Percentiles rank a stretch among this genome's conserved stretches.
Evolutionary conservation across 305 asterid species (phyloP).

Genomic region (Fraxinus xanthoxyloides): DNA sequence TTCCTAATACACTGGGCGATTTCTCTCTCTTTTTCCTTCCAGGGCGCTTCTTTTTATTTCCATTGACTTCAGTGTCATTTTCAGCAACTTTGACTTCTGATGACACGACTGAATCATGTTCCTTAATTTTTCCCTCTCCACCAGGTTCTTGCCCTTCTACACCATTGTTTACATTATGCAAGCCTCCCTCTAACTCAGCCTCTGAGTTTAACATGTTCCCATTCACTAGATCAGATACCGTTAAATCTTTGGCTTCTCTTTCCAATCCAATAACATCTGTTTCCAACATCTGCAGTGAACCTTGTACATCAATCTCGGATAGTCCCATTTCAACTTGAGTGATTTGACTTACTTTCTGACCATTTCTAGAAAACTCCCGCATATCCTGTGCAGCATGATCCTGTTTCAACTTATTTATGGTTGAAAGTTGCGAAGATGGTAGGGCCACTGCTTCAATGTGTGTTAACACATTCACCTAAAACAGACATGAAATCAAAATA

Average conservation of each 20-base stretch:
- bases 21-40: neutral
- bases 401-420: conserved; percentile 17
- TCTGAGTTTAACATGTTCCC: neutral
- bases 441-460: conserved; percentile 28
- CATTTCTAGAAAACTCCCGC: conserved; percentile 14
- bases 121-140: neutral
- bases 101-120: neutral
- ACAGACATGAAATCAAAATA: conserved; percentile 10
- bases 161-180: neutral
- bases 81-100: neutral
- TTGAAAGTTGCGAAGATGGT: neutral
- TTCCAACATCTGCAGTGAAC: neutral
- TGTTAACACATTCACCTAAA: conserved; percentile 41
- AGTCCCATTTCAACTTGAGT: neutral
- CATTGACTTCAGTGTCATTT: neutral
- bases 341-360: neutral
- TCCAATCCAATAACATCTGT: neutral
- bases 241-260: conserved; percentile 10
- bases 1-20: neutral
- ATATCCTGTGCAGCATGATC: conserved; percentile 35
- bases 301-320: neutral
- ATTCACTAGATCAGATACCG: conserved; percentile 3
- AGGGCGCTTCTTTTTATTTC: neutral
- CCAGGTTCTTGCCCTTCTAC: neutral
- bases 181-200: conserved; percentile 1